Evolutionary conservation across 208 protist species (phyloP), one percentile per base, ranked within the genome.

Genomic region (Acanthamoeba castellanii): DNA sequence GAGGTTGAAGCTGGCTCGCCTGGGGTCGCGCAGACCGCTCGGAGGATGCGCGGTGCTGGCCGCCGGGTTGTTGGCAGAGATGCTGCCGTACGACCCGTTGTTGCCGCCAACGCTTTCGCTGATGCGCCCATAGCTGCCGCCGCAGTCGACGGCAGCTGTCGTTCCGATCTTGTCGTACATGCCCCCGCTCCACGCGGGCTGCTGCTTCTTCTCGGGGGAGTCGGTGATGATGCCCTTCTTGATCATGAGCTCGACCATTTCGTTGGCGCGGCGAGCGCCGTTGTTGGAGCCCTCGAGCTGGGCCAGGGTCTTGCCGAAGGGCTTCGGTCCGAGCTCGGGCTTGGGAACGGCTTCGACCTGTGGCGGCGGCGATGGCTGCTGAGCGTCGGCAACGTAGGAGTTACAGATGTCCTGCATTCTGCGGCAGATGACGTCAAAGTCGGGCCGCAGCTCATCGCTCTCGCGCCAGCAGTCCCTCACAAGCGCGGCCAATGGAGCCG

Each of bases 241-340:
- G 68, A 76, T 76, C 68, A 76, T 32, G n/a, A 76, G 30, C 68
- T 76, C 68, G 18, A 76, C 68, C 68, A 76, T 9, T 30, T 76
- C 68, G 32, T 76, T 76, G 27, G 45, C 45, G 20, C 81, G 25
- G 16, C 50, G 42, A 14, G 16, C 52, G 14, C 27, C 47, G 30
- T 64, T 13, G 27, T 11, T 34, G 50, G 34, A 16, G 45, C 50
- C 81, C 52, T 88, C 81, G n/a, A 88, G 50, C 52, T 88, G 27
- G 32, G 81, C 81, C 30, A 88, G 30, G 13, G 81, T 88, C 81
- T 88, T 88, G 27, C 47, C 81, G 25, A 88, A 88, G 50, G 81
- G 16, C 47, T 8, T 8, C 11, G 20, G 81, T 7, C 3, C 45
- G 45, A 47, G 45, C 45, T 47, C 45, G 14, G 14, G 50, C 50